Conservation (phyloP, 331 rosid species). For the Acacia concinna region DNA sequence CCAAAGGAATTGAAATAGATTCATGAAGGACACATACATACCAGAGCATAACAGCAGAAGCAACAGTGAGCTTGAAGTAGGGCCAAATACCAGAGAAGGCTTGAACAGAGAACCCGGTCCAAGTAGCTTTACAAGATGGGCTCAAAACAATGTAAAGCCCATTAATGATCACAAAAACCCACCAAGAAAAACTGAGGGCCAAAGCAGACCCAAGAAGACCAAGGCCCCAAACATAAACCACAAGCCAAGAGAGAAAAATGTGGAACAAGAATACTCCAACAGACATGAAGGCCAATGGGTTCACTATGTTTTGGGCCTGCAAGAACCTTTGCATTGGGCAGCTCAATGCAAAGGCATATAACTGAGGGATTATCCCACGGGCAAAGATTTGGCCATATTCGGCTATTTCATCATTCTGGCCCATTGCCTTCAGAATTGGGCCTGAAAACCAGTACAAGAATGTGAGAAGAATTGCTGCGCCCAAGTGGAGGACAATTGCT, state of each 20-base stretch:
- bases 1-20: too few species aligned
- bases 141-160: constrained; percentile 44
- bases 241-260: constrained; percentile 46
- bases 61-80: constrained; percentile 46
- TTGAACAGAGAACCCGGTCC: constrained; percentile 52
- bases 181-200: constrained; percentile 49
- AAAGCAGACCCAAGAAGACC: constrained; percentile 50
- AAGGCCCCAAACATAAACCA: constrained; percentile 35
- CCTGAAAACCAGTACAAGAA: constrained; percentile 52
- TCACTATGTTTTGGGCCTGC: constrained; percentile 55
- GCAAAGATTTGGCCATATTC: constrained; percentile 43
- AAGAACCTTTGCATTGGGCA: constrained; percentile 61
- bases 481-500: constrained; percentile 47
- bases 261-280: constrained; percentile 46
- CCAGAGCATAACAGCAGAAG: constrained; percentile 57
- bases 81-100: constrained; percentile 55
- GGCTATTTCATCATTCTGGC: constrained; percentile 41
- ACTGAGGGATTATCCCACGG: constrained; percentile 45
- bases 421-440: constrained; percentile 35
- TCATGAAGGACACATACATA: constrained; percentile 14
- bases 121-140: constrained; percentile 55
- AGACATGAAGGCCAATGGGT: constrained; percentile 49
- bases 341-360: constrained; percentile 52
- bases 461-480: constrained; percentile 50
- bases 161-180: constrained; percentile 39